Base-by-base conservation (phyloP, 306 rosid genomes). In the Gastrolobium bilobum region DNA sequence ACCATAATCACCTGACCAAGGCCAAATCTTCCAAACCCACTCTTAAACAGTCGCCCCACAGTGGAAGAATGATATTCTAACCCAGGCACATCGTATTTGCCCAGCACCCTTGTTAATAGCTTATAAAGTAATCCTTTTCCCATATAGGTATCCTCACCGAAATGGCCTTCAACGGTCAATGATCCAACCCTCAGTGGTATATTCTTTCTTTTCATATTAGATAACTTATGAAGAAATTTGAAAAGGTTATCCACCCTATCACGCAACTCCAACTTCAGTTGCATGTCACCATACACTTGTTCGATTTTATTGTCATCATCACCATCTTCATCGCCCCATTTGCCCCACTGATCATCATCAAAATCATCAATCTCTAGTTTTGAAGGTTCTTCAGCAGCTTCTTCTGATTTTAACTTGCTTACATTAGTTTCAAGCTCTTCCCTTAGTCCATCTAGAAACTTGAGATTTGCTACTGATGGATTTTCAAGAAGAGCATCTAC, bases 21-120 rank as follows among this genome's bases (percentile, higher is more conserved):
- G 86, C 99, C 99, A 82, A 94, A 91, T 87, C 99, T 92, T 73
- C 99, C 94, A 60, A 94, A 91, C 39, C 98, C 99, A 52, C 93
- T 87, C 80, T 92, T 94, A 58, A 92, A 91, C 59, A 94, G 86
- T 57, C 94, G 92, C 46, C 99, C 99, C 54, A 94, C 96, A 0
- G 99, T 91, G 82, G 99, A 89, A 40, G 99, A 94, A 87, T 94
- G 99, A 69, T 94, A 91, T 72, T 92, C 97, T 86, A 94, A 86
- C 76, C 90, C 92, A 1, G 95, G 89, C 37, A 94, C 88, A 10
- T 94, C 97, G 13, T 53, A 66, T 85, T 92, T 94, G 11, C 89
- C 63, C 58, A 94, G 80, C 68, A 91, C 86, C 82, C 91, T 82
- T 4, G 90, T 81, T 79, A 92, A 86, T 74, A 94, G 88, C 85